A percentile compares a stretch with the other conserved stretches of the same genome.
These are phyloP conservation scores for Cutaneotrichosporon cyanovorans DNA, from an alignment of 1,284 basidiomycete species.

Conservation along the genomic window DNA sequence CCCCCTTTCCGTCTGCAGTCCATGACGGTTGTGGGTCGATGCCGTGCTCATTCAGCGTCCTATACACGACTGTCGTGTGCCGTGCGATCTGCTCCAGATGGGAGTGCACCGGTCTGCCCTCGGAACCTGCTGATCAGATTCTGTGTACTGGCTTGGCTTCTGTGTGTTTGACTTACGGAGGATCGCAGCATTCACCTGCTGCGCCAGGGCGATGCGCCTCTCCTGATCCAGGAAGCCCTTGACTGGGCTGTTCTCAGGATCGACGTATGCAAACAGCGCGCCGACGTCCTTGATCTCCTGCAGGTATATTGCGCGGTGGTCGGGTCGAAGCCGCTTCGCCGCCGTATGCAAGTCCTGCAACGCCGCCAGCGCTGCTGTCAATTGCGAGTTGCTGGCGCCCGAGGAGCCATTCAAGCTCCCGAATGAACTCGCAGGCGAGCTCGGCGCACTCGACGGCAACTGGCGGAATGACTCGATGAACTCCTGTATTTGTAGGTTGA, in stretches of 20 bases:
- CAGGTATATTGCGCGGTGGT: conserved; percentile 35
- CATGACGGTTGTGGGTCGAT: conserved; percentile 31
- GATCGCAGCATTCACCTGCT: conserved; percentile 43
- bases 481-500: conserved; percentile 43
- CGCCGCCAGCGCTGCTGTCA: conserved; percentile 30
- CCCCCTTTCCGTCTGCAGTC: conserved; percentile 20
- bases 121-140: conserved; percentile 18
- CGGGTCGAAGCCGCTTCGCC: conserved; percentile 31
- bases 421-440: conserved; percentile 26
- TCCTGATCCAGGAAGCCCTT: conserved; percentile 39
- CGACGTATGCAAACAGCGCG: conserved; percentile 42
- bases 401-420: conserved; percentile 13
- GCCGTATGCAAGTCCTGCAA: conserved; percentile 32
- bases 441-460: conserved; percentile 20
- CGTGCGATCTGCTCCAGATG: conserved; percentile 29
- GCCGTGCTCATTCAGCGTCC: conserved; percentile 21
- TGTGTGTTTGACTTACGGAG: conserved; percentile 44
- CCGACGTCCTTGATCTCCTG: conserved; percentile 43
- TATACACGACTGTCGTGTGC: conserved; percentile 25
- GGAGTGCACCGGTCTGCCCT: conserved; percentile 22
- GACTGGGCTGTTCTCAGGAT: conserved; percentile 41
- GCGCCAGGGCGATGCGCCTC: conserved; percentile 38
- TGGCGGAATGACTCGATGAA: conserved; percentile 36
- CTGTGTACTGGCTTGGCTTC: neutral
- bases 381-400: conserved; percentile 8